A percentile compares a stretch with the other conserved stretches of the same genome.
These are phyloP conservation scores for Nannizziopsis barbatae DNA, from an alignment of 2,329 filamentous ascomycete species.

Conservation along the genomic window DNA sequence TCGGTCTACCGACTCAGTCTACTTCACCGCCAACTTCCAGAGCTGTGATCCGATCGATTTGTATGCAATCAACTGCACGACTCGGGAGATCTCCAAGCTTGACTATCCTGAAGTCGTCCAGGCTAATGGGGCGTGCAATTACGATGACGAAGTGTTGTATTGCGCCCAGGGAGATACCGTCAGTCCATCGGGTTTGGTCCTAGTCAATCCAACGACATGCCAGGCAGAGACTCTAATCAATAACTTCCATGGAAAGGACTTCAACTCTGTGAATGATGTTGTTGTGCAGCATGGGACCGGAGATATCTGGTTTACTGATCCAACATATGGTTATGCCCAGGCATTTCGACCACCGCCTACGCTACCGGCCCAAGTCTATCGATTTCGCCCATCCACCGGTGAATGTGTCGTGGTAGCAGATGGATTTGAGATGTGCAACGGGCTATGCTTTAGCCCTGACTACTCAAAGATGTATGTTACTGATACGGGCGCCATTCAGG, in stretches of 20 bases:
- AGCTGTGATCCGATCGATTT: constrained; percentile 20
- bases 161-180: constrained; percentile 32
- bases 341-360: constrained; percentile 25
- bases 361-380: constrained; percentile 31
- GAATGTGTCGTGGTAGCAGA: constrained; percentile 30
- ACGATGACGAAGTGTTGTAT: constrained; percentile 29
- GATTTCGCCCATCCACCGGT: constrained; percentile 28
- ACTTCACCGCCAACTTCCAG: constrained; percentile 31
- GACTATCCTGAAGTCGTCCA: constrained; percentile 12
- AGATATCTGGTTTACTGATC: constrained; percentile 33
- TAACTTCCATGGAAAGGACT: constrained; percentile 28
- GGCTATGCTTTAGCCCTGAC: constrained; percentile 35
- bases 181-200: constrained; percentile 16
- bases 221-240: constrained; percentile 22
- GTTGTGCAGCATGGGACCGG: constrained; percentile 25
- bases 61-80: constrained; percentile 15
- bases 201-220: constrained; percentile 20
- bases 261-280: constrained; percentile 33
- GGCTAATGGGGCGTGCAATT: constrained; percentile 16
- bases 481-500: constrained; percentile 28
- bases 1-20: constrained; percentile 24
- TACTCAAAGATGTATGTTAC: constrained; percentile 32
- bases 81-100: constrained; percentile 13
- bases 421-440: constrained; percentile 33
- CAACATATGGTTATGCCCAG: constrained; percentile 29